Conservation (phyloP, 2,329 filamentous ascomycete genomes). For the Penicillium sp. region DNA sequence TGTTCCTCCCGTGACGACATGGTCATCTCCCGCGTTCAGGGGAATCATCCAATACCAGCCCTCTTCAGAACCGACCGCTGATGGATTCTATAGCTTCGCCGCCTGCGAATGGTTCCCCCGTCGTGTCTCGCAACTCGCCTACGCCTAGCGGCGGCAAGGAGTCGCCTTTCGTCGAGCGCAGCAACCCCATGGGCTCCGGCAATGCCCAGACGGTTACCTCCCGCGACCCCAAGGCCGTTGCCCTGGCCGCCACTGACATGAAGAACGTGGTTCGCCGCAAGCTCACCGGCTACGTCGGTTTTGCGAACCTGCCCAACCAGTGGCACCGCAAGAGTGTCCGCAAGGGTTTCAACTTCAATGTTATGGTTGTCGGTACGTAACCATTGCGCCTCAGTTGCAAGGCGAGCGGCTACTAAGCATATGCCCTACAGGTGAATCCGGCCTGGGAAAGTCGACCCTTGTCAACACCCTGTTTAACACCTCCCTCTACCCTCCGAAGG, state of each 20-base stretch:
- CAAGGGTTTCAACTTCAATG: constrained; percentile 99
- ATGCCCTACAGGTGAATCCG: constrained; percentile 77
- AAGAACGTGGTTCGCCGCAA: constrained; percentile 98
- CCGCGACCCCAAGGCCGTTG: constrained; percentile 60
- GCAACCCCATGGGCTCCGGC: constrained; percentile 55
- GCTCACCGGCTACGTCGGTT: constrained; percentile 96
- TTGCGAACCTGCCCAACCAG: constrained; percentile 98
- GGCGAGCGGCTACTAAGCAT: neutral
- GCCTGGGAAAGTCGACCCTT: constrained; percentile 96
- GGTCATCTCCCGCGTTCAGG: constrained; percentile 7
- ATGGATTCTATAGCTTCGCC: constrained; percentile 35
- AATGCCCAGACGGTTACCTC: constrained; percentile 60
- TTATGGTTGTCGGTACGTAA: constrained; percentile 97
- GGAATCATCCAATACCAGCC: neutral
- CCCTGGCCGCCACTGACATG: constrained; percentile 63
- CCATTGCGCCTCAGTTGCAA: neutral
- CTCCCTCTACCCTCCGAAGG: constrained; percentile 95
- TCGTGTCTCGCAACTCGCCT: constrained; percentile 37
- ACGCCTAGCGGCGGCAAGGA: constrained; percentile 50
- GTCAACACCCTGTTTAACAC: constrained; percentile 99
- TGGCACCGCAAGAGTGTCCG: constrained; percentile 99
- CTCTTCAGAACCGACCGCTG: constrained; percentile 17
- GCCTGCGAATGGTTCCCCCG: constrained; percentile 33
- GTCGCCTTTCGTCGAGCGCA: constrained; percentile 57
- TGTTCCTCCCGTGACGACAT: no score